These are phyloP conservation scores for Dendrostoma leiphaemia DNA, from an alignment of 2,329 filamentous ascomycete genomes.

Conservation along the genomic window DNA sequence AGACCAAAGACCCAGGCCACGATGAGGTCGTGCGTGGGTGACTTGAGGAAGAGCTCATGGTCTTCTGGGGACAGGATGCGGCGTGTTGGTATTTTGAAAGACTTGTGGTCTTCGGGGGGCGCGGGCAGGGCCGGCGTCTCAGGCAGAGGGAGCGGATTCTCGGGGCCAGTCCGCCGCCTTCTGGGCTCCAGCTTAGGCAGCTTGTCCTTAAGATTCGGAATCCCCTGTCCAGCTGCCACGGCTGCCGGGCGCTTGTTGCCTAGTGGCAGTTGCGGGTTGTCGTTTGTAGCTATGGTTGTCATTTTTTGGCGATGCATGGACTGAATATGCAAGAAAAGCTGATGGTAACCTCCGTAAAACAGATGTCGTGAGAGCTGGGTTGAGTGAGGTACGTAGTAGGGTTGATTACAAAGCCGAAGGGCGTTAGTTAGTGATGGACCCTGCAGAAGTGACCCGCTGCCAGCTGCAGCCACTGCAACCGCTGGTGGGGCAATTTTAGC, in stretches of 20 bases:
- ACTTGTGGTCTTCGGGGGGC: conserved; percentile 58
- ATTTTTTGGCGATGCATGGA: background rate
- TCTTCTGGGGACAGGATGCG: conserved; percentile 81
- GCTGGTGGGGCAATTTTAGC: conserved; percentile 11
- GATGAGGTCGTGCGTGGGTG: conserved; percentile 72
- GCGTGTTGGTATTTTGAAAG: conserved; percentile 67
- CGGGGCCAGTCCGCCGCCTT: conserved; percentile 47
- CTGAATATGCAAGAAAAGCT: too few relatives aligned
- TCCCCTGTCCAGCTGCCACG: conserved; percentile 20
- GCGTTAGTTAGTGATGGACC: too few relatives aligned
- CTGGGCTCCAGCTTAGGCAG: conserved; percentile 69
- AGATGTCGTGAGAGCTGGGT: too few relatives aligned
- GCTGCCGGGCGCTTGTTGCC: background rate
- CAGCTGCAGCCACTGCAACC: conserved; percentile 9
- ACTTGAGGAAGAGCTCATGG: conserved; percentile 77
- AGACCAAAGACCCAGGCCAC: conserved; percentile 83
- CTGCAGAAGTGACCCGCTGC: background rate
- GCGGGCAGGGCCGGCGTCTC: conserved; percentile 71
- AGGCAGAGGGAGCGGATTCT: conserved; percentile 65
- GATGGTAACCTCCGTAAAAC: background rate
- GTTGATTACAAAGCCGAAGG: too few relatives aligned
- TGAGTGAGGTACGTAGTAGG: too few relatives aligned
- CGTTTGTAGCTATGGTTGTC: background rate
- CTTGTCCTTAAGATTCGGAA: conserved; percentile 52
- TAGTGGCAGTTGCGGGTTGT: background rate